Percentiles rank a stretch among this genome's conserved stretches.
Evolutionary conservation across 371 early-diverging fungal species (phyloP).

Genomic region (Mortierella sp.): DNA sequence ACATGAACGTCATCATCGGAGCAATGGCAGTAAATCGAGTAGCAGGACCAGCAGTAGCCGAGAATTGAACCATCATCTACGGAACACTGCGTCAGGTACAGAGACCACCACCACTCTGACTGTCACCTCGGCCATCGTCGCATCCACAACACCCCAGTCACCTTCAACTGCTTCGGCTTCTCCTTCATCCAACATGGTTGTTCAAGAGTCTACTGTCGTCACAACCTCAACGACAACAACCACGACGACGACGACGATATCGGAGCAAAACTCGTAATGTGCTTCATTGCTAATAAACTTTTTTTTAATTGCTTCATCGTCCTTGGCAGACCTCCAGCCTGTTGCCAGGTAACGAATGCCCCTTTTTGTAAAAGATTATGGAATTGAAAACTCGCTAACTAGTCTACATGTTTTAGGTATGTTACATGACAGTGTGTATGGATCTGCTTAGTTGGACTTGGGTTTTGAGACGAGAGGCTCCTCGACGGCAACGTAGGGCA

Average conservation of each 20-base stretch:
- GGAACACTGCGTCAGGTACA: conserved; percentile 14
- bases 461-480: neutral
- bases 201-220: conserved; percentile 11
- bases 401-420: neutral
- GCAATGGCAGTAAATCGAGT: conserved; percentile 43
- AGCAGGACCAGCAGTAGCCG: conserved; percentile 26
- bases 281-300: neutral
- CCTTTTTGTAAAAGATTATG: conserved; percentile 35
- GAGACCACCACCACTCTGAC: conserved; percentile 2
- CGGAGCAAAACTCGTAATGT: neutral
- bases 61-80: conserved; percentile 29
- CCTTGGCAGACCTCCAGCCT: too few relatives aligned
- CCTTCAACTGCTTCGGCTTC: conserved; percentile 15
- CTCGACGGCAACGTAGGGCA: conserved; percentile 39
- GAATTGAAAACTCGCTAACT: neutral
- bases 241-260: conserved; percentile 6
- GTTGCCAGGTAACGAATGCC: too few relatives aligned
- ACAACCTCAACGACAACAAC: conserved; percentile 9
- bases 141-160: neutral
- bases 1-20: conserved; percentile 40
- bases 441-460: conserved; percentile 8
- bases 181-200: neutral
- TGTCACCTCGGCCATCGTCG: neutral
- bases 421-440: neutral
- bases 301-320: too few relatives aligned